Evolutionary conservation across 2,329 filamentous ascomycete genomes (phyloP), one percentile per base, ranked within the genome.

Genomic region (Lasiodiplodia sp.): DNA sequence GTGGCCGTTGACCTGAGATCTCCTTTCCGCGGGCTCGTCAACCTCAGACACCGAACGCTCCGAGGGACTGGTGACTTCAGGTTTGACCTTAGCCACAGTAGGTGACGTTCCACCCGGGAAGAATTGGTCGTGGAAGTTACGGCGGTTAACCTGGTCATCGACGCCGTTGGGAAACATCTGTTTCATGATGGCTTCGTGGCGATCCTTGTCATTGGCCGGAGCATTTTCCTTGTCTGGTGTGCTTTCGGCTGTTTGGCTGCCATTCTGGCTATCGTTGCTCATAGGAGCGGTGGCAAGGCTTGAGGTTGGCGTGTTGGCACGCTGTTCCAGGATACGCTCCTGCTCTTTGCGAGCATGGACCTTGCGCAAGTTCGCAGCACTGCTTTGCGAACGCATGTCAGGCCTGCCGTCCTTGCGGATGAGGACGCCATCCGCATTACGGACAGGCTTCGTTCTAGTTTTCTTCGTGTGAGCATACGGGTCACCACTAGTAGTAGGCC

Each of bases 351-450:
- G 80, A 28, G 83, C 83, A 71, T 85, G 83, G 3, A 85, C 83
- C 71, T 85, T 85, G 49, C 83, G 79, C 16, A 85, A 73, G 69
- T 85, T 85, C 58, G 83, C 83, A n/a, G 83, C 83, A 14, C 82
- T 84, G 70, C 81, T 83, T n/a, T 85, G 82, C 37, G 81, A 83
- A 12, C 84, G 81, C 82, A 84, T 85, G 68, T 86, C 84, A 5
- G 84, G 83, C 12, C 82, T 75, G 5, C 84, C 84, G 68, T 86
- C 84, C 70, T 86, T 86, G 52, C 84, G 79, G 67, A 86, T 85
- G 37, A 86, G 73, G 21, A 86, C 77, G 0, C 84, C 84, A 49
- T 85, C 83, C 1, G 83, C 80, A 70, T 85, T 85, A 2, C 83
- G 77, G 25, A 82, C 79, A 2, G 83, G 83, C 72, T 85, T 85